Conservation (phyloP, 345 rosid genomes). For the Citrus inodora region DNA sequence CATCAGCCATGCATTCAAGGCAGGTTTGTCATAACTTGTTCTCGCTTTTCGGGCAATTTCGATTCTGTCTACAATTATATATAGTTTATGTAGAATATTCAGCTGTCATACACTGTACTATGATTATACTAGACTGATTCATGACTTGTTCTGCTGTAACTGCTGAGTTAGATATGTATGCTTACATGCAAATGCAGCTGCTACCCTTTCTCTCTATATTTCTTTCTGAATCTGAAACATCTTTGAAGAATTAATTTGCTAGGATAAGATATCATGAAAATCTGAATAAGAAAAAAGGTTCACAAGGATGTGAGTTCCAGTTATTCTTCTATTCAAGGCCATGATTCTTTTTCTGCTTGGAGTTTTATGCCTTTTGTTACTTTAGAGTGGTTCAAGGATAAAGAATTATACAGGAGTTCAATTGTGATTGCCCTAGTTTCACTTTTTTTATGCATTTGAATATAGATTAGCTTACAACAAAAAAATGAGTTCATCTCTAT, state of each 20-base stretch:
- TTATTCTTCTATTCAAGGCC: background rate
- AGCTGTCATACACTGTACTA: background rate
- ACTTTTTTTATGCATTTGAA: background rate
- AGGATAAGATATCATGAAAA: background rate
- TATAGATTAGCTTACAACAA: background rate
- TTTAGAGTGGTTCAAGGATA: background rate
- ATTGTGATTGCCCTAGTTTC: background rate
- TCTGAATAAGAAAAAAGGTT: background rate
- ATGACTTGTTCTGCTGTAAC: background rate
- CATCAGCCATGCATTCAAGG: conserved; percentile 99
- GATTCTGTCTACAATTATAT: background rate
- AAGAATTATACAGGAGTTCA: background rate
- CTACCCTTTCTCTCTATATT: background rate
- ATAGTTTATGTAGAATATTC: background rate
- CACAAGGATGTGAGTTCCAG: background rate
- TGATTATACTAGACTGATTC: background rate
- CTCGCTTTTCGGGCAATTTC: conserved; percentile 17
- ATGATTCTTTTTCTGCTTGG: background rate
- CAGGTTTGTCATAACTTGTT: conserved; percentile 96
- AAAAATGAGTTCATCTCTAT: background rate
- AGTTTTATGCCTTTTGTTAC: background rate
- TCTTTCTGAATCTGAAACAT: background rate
- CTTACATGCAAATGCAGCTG: background rate
- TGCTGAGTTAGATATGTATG: background rate
- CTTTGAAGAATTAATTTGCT: background rate